A percentile compares a stretch with the other conserved stretches of the same genome.
Conservation (phyloP, 2,329 filamentous ascomycete species). For the Colletotrichum sp. region DNA sequence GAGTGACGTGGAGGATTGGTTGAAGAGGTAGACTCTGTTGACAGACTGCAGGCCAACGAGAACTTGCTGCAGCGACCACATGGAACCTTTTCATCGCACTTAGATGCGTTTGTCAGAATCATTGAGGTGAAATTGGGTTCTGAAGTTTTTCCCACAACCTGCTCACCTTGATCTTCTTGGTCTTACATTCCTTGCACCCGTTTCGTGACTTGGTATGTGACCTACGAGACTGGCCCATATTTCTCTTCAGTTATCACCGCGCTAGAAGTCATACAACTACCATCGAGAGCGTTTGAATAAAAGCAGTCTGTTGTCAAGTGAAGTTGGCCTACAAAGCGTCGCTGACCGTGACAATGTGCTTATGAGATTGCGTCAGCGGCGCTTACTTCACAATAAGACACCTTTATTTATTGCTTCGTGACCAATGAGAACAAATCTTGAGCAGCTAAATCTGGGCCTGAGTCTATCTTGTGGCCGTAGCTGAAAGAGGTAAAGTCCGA, state of each 20-base stretch:
- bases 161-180: background rate
- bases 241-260: background rate
- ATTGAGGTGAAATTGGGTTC: background rate
- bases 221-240: background rate
- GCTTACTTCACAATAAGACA: background rate
- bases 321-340: background rate
- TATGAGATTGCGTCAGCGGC: background rate
- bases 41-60: background rate
- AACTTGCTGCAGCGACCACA: background rate
- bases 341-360: background rate
- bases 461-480: background rate
- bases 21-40: background rate
- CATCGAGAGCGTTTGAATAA: background rate
- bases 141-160: too few relatives aligned
- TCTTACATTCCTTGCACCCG: background rate
- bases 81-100: background rate
- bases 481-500: background rate
- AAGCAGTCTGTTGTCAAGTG: background rate
- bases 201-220: background rate
- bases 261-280: accelerated
- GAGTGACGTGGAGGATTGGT: background rate
- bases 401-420: background rate
- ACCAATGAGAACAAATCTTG: background rate
- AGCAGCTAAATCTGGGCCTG: background rate
- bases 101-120: background rate